Evolutionary conservation across 305 asterid species (phyloP).

Genomic region (Euphrasia arctica): DNA sequence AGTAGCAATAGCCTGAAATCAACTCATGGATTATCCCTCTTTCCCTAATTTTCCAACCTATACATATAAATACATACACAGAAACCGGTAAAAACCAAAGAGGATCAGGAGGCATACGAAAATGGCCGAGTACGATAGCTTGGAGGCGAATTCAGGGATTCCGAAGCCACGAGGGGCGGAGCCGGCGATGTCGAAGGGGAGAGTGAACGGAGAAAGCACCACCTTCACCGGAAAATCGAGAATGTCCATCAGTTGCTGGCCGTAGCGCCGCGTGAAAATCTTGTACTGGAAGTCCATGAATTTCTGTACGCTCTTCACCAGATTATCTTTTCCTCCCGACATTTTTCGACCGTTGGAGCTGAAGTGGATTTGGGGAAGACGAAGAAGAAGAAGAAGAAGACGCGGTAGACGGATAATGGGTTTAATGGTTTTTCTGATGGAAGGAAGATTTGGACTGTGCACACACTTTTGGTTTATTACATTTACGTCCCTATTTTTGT

Average conservation of each 20-base stretch:
- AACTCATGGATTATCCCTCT: slow-evolving; percentile 25
- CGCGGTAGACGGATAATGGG: neutral
- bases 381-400: slow-evolving; percentile 31
- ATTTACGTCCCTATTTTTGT: too few species aligned
- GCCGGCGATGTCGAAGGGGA: slow-evolving; percentile 84
- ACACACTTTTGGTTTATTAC: too few species aligned
- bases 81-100: slow-evolving; percentile 1
- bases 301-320: slow-evolving; percentile 39
- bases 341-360: slow-evolving; percentile 25
- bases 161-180: slow-evolving; percentile 99
- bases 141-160: slow-evolving; percentile 81
- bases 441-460: neutral
- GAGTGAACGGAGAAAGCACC: slow-evolving; percentile 73
- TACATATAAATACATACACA: slow-evolving; percentile 5
- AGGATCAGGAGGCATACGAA: slow-evolving; percentile 46
- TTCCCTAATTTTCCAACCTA: neutral
- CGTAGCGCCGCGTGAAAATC: slow-evolving; percentile 55
- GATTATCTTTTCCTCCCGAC: slow-evolving; percentile 47
- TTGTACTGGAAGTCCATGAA: slow-evolving; percentile 50
- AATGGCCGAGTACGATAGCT: slow-evolving; percentile 80
- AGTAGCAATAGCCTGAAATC: slow-evolving; percentile 75
- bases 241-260: slow-evolving; percentile 63
- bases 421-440: slow-evolving; percentile 10
- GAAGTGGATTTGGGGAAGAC: slow-evolving; percentile 14
- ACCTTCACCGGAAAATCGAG: slow-evolving; percentile 69